These are phyloP conservation scores for Copromyces sp. DNA, from an alignment of 495 filamentous ascomycete genomes.

Conservation along the genomic window DNA sequence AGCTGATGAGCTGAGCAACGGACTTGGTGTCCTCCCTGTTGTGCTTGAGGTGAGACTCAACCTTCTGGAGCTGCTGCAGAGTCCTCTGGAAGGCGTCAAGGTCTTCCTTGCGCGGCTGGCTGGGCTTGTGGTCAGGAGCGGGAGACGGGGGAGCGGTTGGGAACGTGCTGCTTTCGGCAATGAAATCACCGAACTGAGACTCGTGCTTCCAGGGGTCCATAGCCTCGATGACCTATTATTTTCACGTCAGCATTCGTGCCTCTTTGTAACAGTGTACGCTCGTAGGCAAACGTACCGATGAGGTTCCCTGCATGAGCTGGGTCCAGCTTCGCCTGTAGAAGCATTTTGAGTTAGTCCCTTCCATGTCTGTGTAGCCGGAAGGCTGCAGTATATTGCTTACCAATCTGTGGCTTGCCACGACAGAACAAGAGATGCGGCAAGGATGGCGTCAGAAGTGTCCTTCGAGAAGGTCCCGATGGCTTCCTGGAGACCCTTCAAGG, in stretches of 20 bases:
- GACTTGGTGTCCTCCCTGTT: constrained; percentile 64
- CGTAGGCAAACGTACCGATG: constrained; percentile 49
- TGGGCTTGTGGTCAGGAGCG: constrained; percentile 46
- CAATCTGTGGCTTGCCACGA: constrained; percentile 97
- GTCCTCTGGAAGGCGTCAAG: constrained; percentile 53
- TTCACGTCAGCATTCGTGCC: background rate
- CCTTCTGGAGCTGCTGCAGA: constrained; percentile 56
- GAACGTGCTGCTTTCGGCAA: constrained; percentile 64
- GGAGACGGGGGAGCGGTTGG: constrained; percentile 51
- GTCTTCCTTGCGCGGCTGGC: constrained; percentile 55
- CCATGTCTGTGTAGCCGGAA: constrained; percentile 15
- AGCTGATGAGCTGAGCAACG: constrained; percentile 68
- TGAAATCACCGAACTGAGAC: constrained; percentile 74
- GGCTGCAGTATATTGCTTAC: constrained; percentile 48
- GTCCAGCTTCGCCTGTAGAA: constrained; percentile 73
- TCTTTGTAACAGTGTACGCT: background rate
- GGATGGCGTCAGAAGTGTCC: constrained; percentile 80
- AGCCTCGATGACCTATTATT: constrained; percentile 61
- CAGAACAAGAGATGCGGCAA: constrained; percentile 84
- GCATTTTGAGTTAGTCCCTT: constrained; percentile 22
- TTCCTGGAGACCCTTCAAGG: constrained; percentile 78
- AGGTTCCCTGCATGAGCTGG: constrained; percentile 83
- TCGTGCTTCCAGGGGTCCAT: constrained; percentile 92
- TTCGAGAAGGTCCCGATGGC: constrained; percentile 78
- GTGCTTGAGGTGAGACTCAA: constrained; percentile 61